Evolutionary conservation across 2,329 filamentous ascomycete species (phyloP), one percentile per base, ranked within the genome.

Genomic region (Talaromyces atroroseus): DNA sequence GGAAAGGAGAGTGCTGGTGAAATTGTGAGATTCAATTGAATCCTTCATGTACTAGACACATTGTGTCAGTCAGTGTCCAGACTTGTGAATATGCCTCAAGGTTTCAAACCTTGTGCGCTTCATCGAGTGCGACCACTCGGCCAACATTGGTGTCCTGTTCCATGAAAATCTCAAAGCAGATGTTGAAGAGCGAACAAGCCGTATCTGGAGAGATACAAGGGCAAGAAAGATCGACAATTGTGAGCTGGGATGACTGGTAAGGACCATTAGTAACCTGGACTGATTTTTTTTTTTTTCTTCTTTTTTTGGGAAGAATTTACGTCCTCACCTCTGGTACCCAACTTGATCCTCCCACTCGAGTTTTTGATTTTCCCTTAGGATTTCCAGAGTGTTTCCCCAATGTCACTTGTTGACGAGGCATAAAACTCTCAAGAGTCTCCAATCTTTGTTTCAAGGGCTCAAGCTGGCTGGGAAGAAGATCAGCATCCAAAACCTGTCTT

Each of bases 121-220:
- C 88, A 60, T 92, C 88, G 0, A 92, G 74, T 0, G 86, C 87
- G 11, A 92, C 71, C 29, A 90, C 75, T 3, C 83, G 78, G 0
- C 86, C 82, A 1, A 77, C 64, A 0, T 66, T 67, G 0, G 68
- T 61, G 0, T 77, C 68, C 48, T 82, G 75, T 58, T 86, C 81
- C 0, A 89, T 68, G 63, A 89, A 90, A 0, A 89, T 71, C 2
- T 78, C 78, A 1, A 92, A 74, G 26, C 83, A 87, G 38, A 90
- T 86, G 52, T 87, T 85, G 69, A 92, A 92, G 0, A 92, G 73
- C 0, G 82, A 76, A 64, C 88, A 92, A 0, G 87, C 87, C 40
- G 81, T 83, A 21, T 84, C 80, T 0, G 82, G 68, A 0, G 84
- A 84, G 3, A 91, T 75, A 61, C 86, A 90, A 0, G 87, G 85